Evolutionary conservation across 176 grass and related monocot species (phyloP).

Genomic region (Olyra latifolia): DNA sequence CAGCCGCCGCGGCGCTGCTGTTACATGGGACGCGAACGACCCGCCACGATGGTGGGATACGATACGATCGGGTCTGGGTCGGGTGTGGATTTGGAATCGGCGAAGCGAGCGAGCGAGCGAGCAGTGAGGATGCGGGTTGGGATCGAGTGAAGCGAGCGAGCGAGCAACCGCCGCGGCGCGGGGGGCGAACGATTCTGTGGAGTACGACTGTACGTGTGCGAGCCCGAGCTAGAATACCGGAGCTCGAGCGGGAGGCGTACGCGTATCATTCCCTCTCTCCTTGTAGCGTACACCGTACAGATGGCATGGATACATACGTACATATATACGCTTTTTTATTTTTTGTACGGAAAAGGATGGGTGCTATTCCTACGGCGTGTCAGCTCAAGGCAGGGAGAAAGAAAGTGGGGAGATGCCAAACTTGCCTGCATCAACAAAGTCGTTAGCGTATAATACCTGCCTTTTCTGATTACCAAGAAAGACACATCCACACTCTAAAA

Average conservation of each 20-base stretch:
- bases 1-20: background rate
- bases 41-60: background rate
- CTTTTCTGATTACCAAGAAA: no score
- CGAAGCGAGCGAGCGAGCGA: background rate
- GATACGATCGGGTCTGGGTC: background rate
- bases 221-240: conserved; percentile 24
- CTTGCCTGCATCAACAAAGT: background rate
- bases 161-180: conserved; percentile 27
- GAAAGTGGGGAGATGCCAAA: background rate
- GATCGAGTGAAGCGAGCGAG: background rate
- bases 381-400: background rate
- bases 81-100: background rate
- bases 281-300: background rate
- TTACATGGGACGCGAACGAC: conserved; percentile 24
- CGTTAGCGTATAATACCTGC: no score
- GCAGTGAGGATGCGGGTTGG: background rate
- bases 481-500: no score
- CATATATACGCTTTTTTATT: no score
- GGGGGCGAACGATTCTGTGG: conserved; percentile 16
- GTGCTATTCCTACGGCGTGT: background rate
- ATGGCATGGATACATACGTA: background rate
- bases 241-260: background rate
- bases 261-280: background rate
- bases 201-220: background rate
- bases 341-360: background rate